Base-by-base conservation (phyloP, 306 rosid species). In the Quercus rubra region DNA sequence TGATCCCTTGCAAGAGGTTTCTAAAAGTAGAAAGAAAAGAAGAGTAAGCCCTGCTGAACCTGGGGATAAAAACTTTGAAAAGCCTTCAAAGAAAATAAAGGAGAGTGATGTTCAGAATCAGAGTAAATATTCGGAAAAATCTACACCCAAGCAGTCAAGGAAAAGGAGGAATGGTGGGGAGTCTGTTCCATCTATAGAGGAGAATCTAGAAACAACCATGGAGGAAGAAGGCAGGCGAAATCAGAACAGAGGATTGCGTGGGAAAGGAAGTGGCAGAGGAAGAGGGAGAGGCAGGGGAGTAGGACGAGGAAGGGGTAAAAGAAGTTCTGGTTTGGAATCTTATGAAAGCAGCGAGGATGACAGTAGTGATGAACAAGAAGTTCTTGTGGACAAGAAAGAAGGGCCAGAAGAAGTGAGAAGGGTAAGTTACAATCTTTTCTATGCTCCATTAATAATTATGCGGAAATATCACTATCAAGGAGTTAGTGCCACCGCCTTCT, bases 291-390 rank as follows among this genome's bases (percentile, higher is more conserved):
- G 79, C n/a, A 77, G 73, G 70, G 82, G 82, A 78, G 72, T 71
- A 38, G 82, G 73, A 66, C 89, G 82, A 77, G 89, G 88, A 79
- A 91, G 79, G 88, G 72, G 73, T 72, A 85, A 80, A 82, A 86
- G 58, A 80, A 78, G 74, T 83, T 59, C 78, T 67, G 71, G 41
- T 75, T 67, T 51, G 77, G 82, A 88, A 69, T 73, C 81, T 41
- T 31, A 67, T 77, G 84, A 84, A 85, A 82, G 79, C 46, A 74
- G 84, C 80, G 83, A 81, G 64, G 79, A 74, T 67, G 90, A 78
- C 54, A 77, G 56, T 69, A 85, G 82, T 21, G 83, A 83, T 73
- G 89, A 77, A 31, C 78, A 76, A 74, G 86, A 83, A 73, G 70
- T 62, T 72, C 81, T 79, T 46, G 61, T 27, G 69, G 85, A 76